Conservation (phyloP, 805 yeast genomes). For the Allodekkera sacchari region DNA sequence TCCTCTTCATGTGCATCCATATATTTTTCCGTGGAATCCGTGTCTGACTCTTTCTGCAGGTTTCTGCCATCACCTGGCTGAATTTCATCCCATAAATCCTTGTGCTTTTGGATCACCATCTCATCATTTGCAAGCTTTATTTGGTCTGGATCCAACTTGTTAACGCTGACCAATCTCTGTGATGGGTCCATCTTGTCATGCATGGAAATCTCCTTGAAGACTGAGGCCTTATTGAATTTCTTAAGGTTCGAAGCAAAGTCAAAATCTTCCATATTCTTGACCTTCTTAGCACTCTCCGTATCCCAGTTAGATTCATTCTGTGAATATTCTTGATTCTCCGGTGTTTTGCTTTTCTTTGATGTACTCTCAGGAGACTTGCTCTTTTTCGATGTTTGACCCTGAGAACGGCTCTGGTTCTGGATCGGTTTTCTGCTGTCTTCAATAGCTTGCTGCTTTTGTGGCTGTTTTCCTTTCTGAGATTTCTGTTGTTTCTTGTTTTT, state of each 20-base stretch:
- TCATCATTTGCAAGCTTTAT: conserved; percentile 61
- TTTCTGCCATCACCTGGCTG: conserved; percentile 8
- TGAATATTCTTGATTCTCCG: conserved; percentile 6
- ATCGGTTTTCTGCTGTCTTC: background rate
- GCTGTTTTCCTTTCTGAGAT: conserved; percentile 3
- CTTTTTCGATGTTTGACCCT: conserved; percentile 1
- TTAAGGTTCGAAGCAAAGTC: conserved; percentile 79
- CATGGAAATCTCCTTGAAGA: conserved; percentile 67
- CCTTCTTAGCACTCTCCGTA: conserved; percentile 35
- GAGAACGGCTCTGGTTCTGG: background rate
- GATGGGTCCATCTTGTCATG: conserved; percentile 53
- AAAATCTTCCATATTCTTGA: conserved; percentile 54
- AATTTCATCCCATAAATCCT: conserved; percentile 48
- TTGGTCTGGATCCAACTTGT: conserved; percentile 37
- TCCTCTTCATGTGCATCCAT: conserved; percentile 4
- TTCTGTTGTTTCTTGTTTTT: conserved; percentile 18
- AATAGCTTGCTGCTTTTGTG: conserved; percentile 3
- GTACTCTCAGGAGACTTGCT: no score
- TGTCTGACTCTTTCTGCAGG: conserved; percentile 10
- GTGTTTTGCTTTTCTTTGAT: conserved; percentile 1
- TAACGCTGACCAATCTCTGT: conserved; percentile 67
- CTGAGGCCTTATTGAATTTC: conserved; percentile 72
- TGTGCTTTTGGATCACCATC: conserved; percentile 51
- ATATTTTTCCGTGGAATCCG: conserved; percentile 1
- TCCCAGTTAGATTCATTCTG: conserved; percentile 31